Evolutionary conservation across 345 rosid species (phyloP).

Genomic region (Ailanthus altissimus): DNA sequence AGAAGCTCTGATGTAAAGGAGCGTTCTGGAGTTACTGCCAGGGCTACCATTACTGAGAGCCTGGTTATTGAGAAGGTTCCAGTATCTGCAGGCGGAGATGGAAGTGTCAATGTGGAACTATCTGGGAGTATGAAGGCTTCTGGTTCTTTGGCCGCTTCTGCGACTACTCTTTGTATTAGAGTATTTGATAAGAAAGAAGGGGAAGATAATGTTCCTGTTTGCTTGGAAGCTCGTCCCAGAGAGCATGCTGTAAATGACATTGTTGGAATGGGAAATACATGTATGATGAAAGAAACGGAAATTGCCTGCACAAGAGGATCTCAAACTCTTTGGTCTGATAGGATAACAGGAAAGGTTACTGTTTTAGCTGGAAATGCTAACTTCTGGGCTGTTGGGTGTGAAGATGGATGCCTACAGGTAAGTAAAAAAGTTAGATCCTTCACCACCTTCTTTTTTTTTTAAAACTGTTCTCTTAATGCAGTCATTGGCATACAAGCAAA

Average conservation of each 20-base stretch:
- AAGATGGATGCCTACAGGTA: slow-evolving; percentile 97
- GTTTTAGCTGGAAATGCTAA: slow-evolving; percentile 97
- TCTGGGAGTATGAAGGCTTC: slow-evolving; percentile 59
- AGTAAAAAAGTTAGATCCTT: slow-evolving; percentile 8
- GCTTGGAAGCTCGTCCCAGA: slow-evolving; percentile 87
- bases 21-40: slow-evolving; percentile 74
- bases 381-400: slow-evolving; percentile 98
- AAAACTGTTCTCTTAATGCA: not conserved
- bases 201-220: slow-evolving; percentile 61
- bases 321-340: slow-evolving; percentile 86
- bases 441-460: not conserved
- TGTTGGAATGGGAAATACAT: slow-evolving; percentile 64
- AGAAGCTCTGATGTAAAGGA: slow-evolving; percentile 64
- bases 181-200: slow-evolving; percentile 86
- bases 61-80: slow-evolving; percentile 86
- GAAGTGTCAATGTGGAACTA: slow-evolving; percentile 54
- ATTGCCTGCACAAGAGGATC: slow-evolving; percentile 70
- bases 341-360: slow-evolving; percentile 83
- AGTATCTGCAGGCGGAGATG: slow-evolving; percentile 52
- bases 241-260: slow-evolving; percentile 79
- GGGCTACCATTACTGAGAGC: slow-evolving; percentile 72
- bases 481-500: not conserved
- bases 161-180: slow-evolving; percentile 55
- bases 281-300: slow-evolving; percentile 80
- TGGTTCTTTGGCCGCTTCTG: slow-evolving; percentile 36